Evolutionary conservation across 176 grass and related monocot genomes (phyloP), one percentile per base, ranked within the genome.

Genomic region (Rhipidocladum racemiflorum): DNA sequence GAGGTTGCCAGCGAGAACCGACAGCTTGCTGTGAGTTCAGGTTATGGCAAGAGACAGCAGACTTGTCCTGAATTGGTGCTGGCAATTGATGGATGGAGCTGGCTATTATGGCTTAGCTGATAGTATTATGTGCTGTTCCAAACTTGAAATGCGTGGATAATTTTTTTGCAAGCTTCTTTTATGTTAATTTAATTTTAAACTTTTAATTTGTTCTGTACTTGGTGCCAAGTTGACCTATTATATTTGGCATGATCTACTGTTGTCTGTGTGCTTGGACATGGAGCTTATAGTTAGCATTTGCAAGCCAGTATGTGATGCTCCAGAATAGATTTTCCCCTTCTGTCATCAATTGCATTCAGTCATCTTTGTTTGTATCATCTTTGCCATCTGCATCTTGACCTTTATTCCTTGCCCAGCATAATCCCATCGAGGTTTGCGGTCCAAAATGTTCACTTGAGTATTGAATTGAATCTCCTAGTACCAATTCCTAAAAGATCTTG

Each of bases 1-100:
- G 75, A 84, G 91, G 64, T 62, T 90, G 66, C 91, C 88, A 3
- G 62, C 82, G 0, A 80, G 85, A 29, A 91, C 79, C 1, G 83
- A 91, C 65, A 86, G 88, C 72, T 68, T 91, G 83, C 62, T 94
- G 55, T 94, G 61, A 73, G 9, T 8, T 57, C 3, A 43, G 29
- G 34, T 18, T 0, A 0, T 79, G 29, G 43, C 4, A 29, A 65
- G 9, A 65, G 10, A 46, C 42, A 80, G 44, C 35, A 57, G 21
- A 28, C 46, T 27, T 80, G 34, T 54, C 29, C 21, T 39, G 25
- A 42, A 65, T 65, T 15, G 5, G 43, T 35, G 63, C 21, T 49
- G 34, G 20, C 14, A 80, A 3, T 67, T 49, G 28, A 65, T 78
- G 27, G 76, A 50, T 65, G 76, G 42, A 78, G 65, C 27, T 30